Percentiles rank a stretch among this genome's conserved stretches.
Evolutionary conservation across 768 basidiomycete genomes (phyloP).

Genomic region (Suillus lakei): DNA sequence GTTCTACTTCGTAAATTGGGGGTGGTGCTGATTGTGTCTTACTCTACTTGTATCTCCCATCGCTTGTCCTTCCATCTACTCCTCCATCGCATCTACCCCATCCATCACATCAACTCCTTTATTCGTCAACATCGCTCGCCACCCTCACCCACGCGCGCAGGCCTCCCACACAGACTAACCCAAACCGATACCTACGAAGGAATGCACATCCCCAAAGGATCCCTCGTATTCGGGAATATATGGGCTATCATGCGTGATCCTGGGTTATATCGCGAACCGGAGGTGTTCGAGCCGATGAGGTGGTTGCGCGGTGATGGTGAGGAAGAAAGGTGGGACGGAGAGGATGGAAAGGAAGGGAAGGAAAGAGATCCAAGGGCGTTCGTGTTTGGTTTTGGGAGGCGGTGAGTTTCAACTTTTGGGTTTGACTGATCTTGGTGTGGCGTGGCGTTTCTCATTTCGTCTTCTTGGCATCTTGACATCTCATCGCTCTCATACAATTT

Average conservation of each 20-base stretch:
- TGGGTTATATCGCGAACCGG: constrained; percentile 50
- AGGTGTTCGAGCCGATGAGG: too few relatives aligned
- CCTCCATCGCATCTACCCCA: background rate
- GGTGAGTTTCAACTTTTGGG: constrained; percentile 25
- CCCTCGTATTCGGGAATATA: constrained; percentile 67
- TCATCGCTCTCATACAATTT: too few relatives aligned
- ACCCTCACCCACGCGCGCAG: constrained; percentile 39
- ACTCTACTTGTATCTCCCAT: too few relatives aligned
- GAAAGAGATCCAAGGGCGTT: constrained; percentile 50
- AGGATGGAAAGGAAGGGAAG: too few relatives aligned
- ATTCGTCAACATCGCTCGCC: too few relatives aligned
- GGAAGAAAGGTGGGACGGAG: too few relatives aligned
- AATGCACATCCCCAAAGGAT: constrained; percentile 65
- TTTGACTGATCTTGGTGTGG: too few relatives aligned
- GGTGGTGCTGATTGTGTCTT: background rate
- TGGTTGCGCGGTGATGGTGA: too few relatives aligned
- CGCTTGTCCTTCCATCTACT: background rate
- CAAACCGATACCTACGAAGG: constrained; percentile 69
- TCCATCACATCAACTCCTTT: constrained; percentile 2
- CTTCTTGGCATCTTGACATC: too few relatives aligned
- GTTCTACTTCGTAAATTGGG: too few relatives aligned
- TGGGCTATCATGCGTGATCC: constrained; percentile 56
- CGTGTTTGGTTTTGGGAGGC: constrained; percentile 55
- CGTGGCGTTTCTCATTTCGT: too few relatives aligned
- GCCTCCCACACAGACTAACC: constrained; percentile 66